phyloP scores from a whole-genome alignment of 169 alveolate species.

The Eimeria acervulina region DNA sequence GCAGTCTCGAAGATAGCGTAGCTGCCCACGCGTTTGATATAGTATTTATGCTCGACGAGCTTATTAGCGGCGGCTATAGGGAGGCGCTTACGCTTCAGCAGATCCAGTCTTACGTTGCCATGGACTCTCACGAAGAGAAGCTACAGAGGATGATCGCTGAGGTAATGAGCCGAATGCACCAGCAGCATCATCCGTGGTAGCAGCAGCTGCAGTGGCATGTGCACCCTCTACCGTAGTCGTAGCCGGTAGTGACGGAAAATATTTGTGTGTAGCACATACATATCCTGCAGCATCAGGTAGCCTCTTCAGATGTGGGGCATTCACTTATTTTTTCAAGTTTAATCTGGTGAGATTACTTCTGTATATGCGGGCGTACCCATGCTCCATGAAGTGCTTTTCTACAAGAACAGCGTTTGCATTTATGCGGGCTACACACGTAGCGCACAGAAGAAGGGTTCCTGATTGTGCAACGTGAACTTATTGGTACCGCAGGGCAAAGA shows the following conservation, averaged over 20 bases:
- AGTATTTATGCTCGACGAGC: constrained; percentile 94
- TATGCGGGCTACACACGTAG: not conserved
- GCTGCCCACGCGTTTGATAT: constrained; percentile 91
- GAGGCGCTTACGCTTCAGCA: constrained; percentile 94
- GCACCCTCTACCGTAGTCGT: not conserved
- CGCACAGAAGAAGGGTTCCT: not conserved
- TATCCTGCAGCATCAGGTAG: not conserved
- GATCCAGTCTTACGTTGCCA: constrained; percentile 92
- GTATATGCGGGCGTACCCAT: not conserved
- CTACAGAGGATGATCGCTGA: constrained; percentile 79
- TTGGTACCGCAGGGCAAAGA: constrained; percentile 73
- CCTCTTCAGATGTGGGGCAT: not conserved
- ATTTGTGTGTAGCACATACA: not conserved
- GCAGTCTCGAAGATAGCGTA: constrained; percentile 89
- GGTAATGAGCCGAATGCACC: constrained; percentile 22
- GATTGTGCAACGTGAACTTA: not conserved
- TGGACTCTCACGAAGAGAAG: constrained; percentile 96
- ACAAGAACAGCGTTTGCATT: not conserved
- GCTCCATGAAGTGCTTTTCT: not conserved
- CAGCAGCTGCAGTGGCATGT: not conserved
- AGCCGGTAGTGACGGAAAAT: not conserved
- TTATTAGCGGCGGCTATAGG: constrained; percentile 91
- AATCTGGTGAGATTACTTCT: not conserved
- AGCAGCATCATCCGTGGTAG: not conserved
- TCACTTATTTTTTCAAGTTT: not conserved